Evolutionary conservation across 1,284 basidiomycete species (phyloP), one percentile per base, ranked within the genome.

Genomic region (Earliella scabrosa): DNA sequence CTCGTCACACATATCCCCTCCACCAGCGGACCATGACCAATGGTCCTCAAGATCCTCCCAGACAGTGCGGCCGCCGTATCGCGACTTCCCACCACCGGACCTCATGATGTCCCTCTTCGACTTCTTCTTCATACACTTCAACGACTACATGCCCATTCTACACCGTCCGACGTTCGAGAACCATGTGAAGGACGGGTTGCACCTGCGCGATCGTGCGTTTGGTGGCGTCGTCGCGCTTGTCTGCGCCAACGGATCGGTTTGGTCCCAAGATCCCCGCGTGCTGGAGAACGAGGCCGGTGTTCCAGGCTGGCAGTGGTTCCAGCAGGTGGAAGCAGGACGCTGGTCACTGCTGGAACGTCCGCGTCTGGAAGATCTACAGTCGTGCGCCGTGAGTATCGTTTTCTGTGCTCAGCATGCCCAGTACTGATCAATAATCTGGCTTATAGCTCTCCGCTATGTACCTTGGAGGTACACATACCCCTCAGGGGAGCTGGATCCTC

Each of bases 281-380:
- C 68, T 82, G 55, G 69, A 78, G 13, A 79, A 82, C 11, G 77
- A 38, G 3, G 66, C 66, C 48, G 82, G 84, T 59, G 87, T 87
- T 0, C 77, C 80, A 1, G 92, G 92, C 3, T 93, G 90, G 90
- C 85, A 83, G 61, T 93, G 81, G 73, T 87, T 92, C 61, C 76
- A 82, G 29, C 86, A 89, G 52, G 80, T 91, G 0, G 77, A 86
- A 58, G 61, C 81, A 13, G 65, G 82, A 54, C 76, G 80, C 29
- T 78, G 77, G 56, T 75, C 75, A 2, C 69, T 84, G 45, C 69
- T 87, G 38, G 73, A 78, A 16, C 82, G 84, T 0, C 82, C 88
- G 3, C 81, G 78, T 46, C 69, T 95, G n/a, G 87, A 85, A 60
- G 92, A 94, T 67, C 75, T 95, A 11, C 92, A 94, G 68, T 76